A percentile compares a stretch with the other conserved stretches of the same genome.
phyloP scores from a whole-genome alignment of 73 alveolate species.

The Effrenium voratum region DNA sequence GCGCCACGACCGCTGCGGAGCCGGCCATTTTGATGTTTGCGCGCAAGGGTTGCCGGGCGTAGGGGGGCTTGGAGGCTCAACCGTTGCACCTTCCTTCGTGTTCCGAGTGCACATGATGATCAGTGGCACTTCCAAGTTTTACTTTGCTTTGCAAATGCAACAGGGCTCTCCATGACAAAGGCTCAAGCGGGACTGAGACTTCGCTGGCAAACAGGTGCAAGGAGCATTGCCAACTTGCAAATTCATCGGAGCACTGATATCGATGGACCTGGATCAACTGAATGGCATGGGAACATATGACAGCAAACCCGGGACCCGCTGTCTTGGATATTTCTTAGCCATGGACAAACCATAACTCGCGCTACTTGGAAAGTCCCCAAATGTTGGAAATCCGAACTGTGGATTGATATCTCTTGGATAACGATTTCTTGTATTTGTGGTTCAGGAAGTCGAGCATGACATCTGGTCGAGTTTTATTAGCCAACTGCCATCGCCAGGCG shows the following conservation, averaged over 20 bases:
- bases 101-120: not conserved
- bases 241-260: no score
- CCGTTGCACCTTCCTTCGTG: not conserved
- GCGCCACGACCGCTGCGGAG: conserved; percentile 70
- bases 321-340: not conserved
- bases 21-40: not conserved
- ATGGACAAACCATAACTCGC: not conserved
- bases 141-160: not conserved
- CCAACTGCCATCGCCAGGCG: not conserved
- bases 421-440: not conserved
- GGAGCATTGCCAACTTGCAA: no score
- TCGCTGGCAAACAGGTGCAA: not conserved
- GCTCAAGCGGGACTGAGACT: not conserved
- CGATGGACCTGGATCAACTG: no score
- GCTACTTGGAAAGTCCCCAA: not conserved
- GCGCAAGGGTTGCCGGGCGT: no score
- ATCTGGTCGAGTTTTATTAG: not conserved
- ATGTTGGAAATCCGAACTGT: not conserved
- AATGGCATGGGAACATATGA: no score
- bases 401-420: not conserved
- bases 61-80: not conserved
- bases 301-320: not conserved
- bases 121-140: not conserved
- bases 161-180: not conserved
- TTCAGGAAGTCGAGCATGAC: not conserved